These are phyloP conservation scores for Flammula alnicola DNA, from an alignment of 1,284 basidiomycete species.

Conservation along the genomic window DNA sequence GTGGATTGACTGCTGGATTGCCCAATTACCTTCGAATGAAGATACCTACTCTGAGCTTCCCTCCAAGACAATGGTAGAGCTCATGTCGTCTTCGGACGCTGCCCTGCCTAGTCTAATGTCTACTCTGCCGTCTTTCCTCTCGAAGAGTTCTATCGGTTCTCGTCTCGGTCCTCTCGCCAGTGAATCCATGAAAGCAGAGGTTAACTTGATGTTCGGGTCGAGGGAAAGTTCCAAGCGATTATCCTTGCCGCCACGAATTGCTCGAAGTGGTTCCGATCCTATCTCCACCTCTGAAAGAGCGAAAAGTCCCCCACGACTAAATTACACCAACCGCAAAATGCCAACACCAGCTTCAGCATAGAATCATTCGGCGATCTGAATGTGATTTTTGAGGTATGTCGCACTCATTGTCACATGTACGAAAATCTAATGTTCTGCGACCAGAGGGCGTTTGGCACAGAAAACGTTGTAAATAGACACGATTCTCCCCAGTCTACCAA, in stretches of 20 bases:
- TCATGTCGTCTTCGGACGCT: not conserved
- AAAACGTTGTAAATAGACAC: not conserved
- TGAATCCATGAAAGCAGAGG: constrained; percentile 27
- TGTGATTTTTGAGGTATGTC: constrained; percentile 17
- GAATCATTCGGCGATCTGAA: constrained; percentile 24
- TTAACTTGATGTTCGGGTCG: constrained; percentile 24
- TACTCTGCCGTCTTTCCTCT: constrained; percentile 11
- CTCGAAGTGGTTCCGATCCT: constrained; percentile 2
- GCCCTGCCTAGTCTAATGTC: not conserved
- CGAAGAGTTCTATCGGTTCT: constrained; percentile 12
- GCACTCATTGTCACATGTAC: too few relatives aligned
- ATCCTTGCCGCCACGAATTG: constrained; percentile 8
- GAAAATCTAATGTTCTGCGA: too few relatives aligned
- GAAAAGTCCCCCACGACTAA: not conserved
- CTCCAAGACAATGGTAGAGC: not conserved
- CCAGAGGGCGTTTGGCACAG: too few relatives aligned
- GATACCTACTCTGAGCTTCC: not conserved
- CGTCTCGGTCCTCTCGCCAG: constrained; percentile 29
- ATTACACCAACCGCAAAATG: not conserved
- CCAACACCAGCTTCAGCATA: too few relatives aligned
- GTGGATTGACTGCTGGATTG: constrained; percentile 14
- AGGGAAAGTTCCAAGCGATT: constrained; percentile 10
- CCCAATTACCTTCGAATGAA: not conserved
- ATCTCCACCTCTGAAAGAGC: not conserved
- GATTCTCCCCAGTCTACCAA: not conserved